phyloP scores from a whole-genome alignment of 2,329 filamentous ascomycete species.

The Blastomyces gilchristii region DNA sequence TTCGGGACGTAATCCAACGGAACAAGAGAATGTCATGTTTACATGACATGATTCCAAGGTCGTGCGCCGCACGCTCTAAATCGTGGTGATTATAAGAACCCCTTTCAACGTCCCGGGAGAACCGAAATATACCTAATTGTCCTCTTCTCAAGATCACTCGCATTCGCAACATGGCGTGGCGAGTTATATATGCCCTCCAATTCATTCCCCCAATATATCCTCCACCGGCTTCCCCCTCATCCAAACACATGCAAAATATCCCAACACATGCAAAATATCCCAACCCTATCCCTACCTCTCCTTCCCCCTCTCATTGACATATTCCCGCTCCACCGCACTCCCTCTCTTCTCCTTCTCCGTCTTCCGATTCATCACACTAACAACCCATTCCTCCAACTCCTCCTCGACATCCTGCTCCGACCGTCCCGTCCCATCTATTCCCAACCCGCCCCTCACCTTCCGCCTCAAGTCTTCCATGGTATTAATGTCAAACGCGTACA shows the following conservation, averaged over 20 bases:
- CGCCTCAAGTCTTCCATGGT: slow-evolving; percentile 53
- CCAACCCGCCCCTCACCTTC: slow-evolving; percentile 50
- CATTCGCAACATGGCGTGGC: background rate
- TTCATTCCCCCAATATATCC: background rate
- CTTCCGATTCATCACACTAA: slow-evolving; percentile 39
- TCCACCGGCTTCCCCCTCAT: background rate
- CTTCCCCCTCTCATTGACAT: slow-evolving; percentile 14
- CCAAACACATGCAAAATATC: background rate
- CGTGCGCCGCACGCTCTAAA: background rate
- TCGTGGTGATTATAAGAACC: background rate
- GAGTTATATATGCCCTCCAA: background rate
- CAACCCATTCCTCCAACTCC: slow-evolving; percentile 47
- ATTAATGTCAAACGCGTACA: slow-evolving; percentile 70
- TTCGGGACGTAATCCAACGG: background rate
- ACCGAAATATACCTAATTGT: background rate
- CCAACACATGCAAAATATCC: background rate
- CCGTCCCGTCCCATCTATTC: slow-evolving; percentile 48
- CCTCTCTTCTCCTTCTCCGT: slow-evolving; percentile 35
- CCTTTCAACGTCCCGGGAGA: background rate
- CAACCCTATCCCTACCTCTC: slow-evolving; percentile 10
- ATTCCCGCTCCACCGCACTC: slow-evolving; percentile 21
- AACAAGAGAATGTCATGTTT: background rate
- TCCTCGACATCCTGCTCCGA: slow-evolving; percentile 40
- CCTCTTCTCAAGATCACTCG: background rate
- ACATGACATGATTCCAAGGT: background rate